These are phyloP conservation scores for Gossypium australe DNA, from an alignment of 345 rosid species.

Conservation along the genomic window DNA sequence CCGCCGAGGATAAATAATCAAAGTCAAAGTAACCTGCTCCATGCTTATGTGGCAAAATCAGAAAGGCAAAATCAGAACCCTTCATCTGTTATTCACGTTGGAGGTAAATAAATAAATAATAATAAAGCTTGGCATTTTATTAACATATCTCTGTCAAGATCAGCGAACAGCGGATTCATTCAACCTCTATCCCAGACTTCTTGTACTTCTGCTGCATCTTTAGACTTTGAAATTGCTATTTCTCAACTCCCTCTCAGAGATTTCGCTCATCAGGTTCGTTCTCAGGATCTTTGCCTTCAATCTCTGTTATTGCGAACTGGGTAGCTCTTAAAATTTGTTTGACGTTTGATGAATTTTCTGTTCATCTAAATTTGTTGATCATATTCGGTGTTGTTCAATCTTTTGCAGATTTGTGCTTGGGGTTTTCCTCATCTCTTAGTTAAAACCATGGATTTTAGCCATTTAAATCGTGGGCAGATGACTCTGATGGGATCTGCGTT, in stretches of 20 bases:
- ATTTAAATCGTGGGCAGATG: conserved; percentile 46
- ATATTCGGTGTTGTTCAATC: background rate
- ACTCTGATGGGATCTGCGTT: conserved; percentile 59
- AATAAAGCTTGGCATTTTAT: background rate
- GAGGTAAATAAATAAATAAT: background rate
- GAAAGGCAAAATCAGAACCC: background rate
- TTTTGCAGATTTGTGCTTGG: conserved; percentile 21
- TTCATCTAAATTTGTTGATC: background rate
- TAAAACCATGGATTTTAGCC: conserved; percentile 50
- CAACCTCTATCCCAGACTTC: background rate
- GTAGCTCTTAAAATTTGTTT: background rate
- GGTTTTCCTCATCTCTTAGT: conserved; percentile 9
- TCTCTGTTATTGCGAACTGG: background rate
- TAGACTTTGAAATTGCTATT: background rate
- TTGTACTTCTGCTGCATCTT: background rate
- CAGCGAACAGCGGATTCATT: background rate
- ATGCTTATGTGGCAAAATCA: background rate
- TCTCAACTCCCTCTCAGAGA: background rate
- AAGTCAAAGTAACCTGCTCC: too few relatives aligned
- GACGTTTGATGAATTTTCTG: background rate
- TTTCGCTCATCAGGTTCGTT: background rate
- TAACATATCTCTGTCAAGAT: background rate
- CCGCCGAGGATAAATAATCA: background rate
- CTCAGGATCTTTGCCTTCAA: background rate
- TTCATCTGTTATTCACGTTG: background rate